These are phyloP conservation scores for Otatea glauca DNA, from an alignment of 176 grass and related monocot species.

Conservation along the genomic window DNA sequence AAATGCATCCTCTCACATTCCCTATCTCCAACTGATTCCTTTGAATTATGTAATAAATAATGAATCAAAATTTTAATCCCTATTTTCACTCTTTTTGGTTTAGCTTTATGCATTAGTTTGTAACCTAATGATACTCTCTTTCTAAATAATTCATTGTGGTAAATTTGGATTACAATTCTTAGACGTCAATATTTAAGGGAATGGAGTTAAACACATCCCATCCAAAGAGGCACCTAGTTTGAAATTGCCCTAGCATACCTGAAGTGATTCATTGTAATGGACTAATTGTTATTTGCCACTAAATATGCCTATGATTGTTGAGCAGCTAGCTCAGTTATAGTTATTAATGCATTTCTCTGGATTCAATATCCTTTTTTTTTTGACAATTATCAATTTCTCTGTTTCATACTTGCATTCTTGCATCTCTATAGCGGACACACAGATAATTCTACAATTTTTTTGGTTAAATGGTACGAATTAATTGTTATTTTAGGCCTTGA, in stretches of 20 bases:
- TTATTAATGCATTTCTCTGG: background rate
- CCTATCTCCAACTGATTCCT: background rate
- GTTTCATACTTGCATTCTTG: background rate
- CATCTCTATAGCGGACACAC: background rate
- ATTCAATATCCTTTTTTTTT: background rate
- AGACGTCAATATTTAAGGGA: background rate
- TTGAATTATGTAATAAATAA: background rate
- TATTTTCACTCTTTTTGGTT: background rate
- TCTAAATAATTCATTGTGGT: background rate
- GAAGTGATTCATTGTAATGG: background rate
- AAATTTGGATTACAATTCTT: background rate
- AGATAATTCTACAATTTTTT: background rate
- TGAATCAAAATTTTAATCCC: background rate
- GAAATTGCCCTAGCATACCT: background rate
- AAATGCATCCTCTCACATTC: background rate
- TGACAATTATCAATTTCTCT: background rate
- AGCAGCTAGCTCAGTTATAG: slow-evolving; percentile 2
- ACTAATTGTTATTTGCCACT: background rate
- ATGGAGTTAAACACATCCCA: background rate
- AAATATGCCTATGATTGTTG: background rate
- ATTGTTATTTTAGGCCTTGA: background rate
- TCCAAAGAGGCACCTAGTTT: background rate
- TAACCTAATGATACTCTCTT: background rate
- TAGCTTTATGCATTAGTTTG: background rate
- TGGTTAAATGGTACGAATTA: background rate